Conservation (phyloP, 495 filamentous ascomycete genomes). For the Glonium stellatum region DNA sequence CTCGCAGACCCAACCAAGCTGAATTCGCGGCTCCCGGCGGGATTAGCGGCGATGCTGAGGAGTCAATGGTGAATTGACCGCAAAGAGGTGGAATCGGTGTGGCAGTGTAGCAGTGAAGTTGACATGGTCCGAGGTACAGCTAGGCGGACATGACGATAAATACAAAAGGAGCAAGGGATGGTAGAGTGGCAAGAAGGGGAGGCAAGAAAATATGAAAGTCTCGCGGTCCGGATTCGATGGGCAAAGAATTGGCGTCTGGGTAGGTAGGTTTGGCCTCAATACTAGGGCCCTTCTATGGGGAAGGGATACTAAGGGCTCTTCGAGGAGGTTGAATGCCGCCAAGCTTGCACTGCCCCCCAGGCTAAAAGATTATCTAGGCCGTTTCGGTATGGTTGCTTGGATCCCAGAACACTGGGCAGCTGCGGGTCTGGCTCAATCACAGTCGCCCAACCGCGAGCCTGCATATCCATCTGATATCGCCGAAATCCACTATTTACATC, state of each 20-base stretch:
- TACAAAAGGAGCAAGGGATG: not conserved
- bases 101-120: constrained; percentile 16
- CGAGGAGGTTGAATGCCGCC: not conserved
- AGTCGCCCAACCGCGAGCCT: no score
- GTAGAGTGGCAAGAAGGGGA: not conserved
- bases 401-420: not conserved
- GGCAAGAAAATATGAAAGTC: no score
- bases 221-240: not conserved
- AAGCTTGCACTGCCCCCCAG: not conserved
- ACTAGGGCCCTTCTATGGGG: not conserved
- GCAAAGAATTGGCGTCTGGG: not conserved
- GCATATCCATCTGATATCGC: no score
- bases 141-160: not conserved
- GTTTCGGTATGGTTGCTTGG: not conserved
- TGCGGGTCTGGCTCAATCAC: no score
- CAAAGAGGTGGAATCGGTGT: constrained; percentile 2
- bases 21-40: constrained; percentile 8
- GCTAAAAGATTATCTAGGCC: not conserved
- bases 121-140: not conserved
- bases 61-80: constrained; percentile 3
- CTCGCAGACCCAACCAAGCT: constrained; percentile 10
- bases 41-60: not conserved
- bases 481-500: no score
- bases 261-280: not conserved
- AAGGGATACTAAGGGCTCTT: not conserved